Base-by-base conservation (phyloP, 1,284 basidiomycete genomes). In the Heimioporus punctisporus region DNA sequence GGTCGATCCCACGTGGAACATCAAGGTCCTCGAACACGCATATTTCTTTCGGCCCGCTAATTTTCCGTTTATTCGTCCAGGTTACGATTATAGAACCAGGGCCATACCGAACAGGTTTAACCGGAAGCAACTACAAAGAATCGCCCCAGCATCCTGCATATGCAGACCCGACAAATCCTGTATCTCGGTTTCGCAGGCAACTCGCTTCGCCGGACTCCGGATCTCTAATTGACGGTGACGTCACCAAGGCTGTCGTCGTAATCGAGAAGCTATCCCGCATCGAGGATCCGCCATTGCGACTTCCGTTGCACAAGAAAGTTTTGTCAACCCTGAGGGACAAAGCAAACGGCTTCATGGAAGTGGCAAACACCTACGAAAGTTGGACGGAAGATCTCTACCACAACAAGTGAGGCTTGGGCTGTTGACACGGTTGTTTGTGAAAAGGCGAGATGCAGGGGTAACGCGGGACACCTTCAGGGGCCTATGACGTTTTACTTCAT, bases 301-400 rank as follows among this genome's bases (percentile, higher is more conserved):
- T 73, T 28, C 62, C 65, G 15, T 58, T 73, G 4, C 68, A 67
- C 19, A 59, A 50, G 41, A 51, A 31, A 8, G 50, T 34, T 5
- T 23, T 67, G 19, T 53, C 7, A 17, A 7, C 42, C 19, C 37
- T 52, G 21, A 57, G 41, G n/a, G 28, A 17, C 2, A 67, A 72
- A 55, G 54, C 56, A 21, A 54, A 43, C 31, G 41, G 34, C 34
- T 41, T 72, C 27, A 23, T 60, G 6, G 59, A 57, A 21, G 49
- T 56, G 21, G 57, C 45, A 9, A 60, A 66, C 39, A 58, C 59
- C 41, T 71, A 67, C 45, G 59, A 57, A 26, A 54, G 57, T 2
- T 73, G 71, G 72, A 69, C 71, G 14, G 63, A 73, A 19, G 69
- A 62, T 7, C 9, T 72, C 1, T 64, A 66, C 15, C 37, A n/a